A percentile compares a stretch with the other conserved stretches of the same genome.
These are phyloP conservation scores for Pyrenochaeta sp. DNA, from an alignment of 2,329 filamentous ascomycete species.

Conservation along the genomic window DNA sequence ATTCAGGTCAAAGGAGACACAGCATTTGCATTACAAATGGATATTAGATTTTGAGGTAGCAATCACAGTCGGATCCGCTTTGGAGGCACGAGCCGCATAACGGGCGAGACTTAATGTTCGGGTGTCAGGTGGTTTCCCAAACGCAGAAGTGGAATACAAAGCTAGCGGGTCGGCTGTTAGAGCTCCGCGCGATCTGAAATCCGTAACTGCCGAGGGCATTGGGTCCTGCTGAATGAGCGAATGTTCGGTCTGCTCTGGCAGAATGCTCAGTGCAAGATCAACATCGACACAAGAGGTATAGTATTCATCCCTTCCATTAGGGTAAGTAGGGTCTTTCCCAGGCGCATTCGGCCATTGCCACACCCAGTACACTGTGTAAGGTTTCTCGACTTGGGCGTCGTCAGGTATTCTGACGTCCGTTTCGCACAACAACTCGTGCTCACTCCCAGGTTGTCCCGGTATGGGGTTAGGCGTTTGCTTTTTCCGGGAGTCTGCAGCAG, in stretches of 20 bases:
- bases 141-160: constrained; percentile 1
- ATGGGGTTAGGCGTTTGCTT: constrained; percentile 60
- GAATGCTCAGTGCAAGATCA: constrained; percentile 42
- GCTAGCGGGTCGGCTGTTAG: constrained; percentile 20
- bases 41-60: too few species aligned
- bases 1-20: too few species aligned
- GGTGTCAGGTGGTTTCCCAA: neutral
- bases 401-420: constrained; percentile 77
- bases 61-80: too few species aligned
- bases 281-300: constrained; percentile 58
- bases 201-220: constrained; percentile 40
- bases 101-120: too few species aligned
- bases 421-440: constrained; percentile 66
- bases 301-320: constrained; percentile 49
- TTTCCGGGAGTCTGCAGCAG: constrained; percentile 67
- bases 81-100: too few species aligned
- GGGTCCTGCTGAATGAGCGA: constrained; percentile 42
- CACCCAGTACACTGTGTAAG: constrained; percentile 87
- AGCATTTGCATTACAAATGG: too few species aligned
- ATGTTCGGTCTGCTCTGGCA: constrained; percentile 3
- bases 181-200: constrained; percentile 43
- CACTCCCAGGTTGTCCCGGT: constrained; percentile 52
- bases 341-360: constrained; percentile 81
- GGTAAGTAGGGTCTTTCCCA: constrained; percentile 41
- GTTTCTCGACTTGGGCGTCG: constrained; percentile 64